Base-by-base conservation (phyloP, 2,329 filamentous ascomycete genomes). In the Coniochaeta sp. region DNA sequence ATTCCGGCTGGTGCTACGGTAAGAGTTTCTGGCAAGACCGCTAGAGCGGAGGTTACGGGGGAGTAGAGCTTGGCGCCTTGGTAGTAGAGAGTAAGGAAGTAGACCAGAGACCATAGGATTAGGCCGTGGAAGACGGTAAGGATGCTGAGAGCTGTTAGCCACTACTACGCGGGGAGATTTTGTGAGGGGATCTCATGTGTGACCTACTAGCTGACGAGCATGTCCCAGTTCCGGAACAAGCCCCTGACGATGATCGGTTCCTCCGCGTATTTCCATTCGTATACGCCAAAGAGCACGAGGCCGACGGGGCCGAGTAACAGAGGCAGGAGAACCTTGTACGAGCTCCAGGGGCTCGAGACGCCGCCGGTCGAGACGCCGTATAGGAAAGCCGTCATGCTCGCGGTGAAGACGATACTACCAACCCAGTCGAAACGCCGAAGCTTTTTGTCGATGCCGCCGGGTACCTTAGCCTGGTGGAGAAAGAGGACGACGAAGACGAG, bases 311-410 rank as follows among this genome's bases (percentile, higher is more conserved):
- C 86, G 9, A 89, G 43, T 3, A 84, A 69, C 16, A 90, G 71
- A 0, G 87, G 87, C 0, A 87, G 77, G 1, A 90, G 73, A 0
- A 85, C 87, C 1, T 79, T 77, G 79, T 82, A 88, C 3, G 79
- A 84, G 52, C 73, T 69, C 88, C 87, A 90, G 0, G 78, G 67
- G 67, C 88, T 89, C 73, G 86, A 82, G 9, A 88, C 78, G 40
- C 86, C 87, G 11, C 86, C 88, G 77, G 84, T 87, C 1, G 84
- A 86, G 4, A 89, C 68, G 0, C 84, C 82, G 52, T 88, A 83
- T 44, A 89, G 70, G 66, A 89, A 82, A 24, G 79, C 80, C 0
- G 84, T 84, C 14, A 79, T 76, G 16, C 81, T 81, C 14, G 75
- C 80, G 19, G 88, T 76, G 67, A 90, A 89, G 3, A 90, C 67